Percentiles rank a stretch among this genome's conserved stretches.
Conservation (phyloP, 805 yeast species). For the Sugiyamaella qingdaonensis region DNA sequence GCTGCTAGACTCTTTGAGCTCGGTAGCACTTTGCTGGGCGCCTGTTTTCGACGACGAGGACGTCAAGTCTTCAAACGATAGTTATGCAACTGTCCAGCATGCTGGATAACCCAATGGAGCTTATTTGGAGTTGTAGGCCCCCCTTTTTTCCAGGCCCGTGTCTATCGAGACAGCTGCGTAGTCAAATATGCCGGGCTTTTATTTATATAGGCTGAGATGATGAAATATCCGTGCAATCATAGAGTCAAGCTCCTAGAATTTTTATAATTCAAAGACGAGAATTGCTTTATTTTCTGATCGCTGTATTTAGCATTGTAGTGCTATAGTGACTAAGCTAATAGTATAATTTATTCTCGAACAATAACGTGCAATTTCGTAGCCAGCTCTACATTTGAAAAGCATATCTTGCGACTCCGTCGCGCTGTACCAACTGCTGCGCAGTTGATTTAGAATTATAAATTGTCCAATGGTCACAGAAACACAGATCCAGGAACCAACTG, state of each 20-base stretch:
- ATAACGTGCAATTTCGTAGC: too few relatives aligned
- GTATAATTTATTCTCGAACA: too few relatives aligned
- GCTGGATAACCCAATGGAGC: conserved; percentile 35
- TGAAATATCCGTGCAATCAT: conserved; percentile 28
- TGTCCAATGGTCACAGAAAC: too few relatives aligned
- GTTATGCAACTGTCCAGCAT: conserved; percentile 32
- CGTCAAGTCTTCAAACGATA: conserved; percentile 22
- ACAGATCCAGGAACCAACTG: too few relatives aligned
- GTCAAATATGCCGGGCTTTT: conserved; percentile 27
- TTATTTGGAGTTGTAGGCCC: conserved; percentile 26
- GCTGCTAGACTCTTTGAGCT: conserved; percentile 3
- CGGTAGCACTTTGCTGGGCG: conserved; percentile 6
- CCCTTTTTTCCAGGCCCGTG: conserved; percentile 15
- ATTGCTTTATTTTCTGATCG: conserved; percentile 20
- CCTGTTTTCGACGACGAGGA: conserved; percentile 17
- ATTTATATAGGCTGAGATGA: conserved; percentile 18
- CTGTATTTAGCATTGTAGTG: conserved; percentile 1
- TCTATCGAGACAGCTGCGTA: conserved; percentile 18
- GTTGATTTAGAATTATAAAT: too few relatives aligned
- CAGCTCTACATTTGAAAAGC: too few relatives aligned
- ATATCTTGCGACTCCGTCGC: too few relatives aligned
- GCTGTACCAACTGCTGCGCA: too few relatives aligned
- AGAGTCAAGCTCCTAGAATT: conserved; percentile 36
- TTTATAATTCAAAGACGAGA: conserved; percentile 19
- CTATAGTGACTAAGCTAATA: too few relatives aligned